Percentiles rank a stretch among this genome's conserved stretches.
These are phyloP conservation scores for Obba rivulosa DNA, from an alignment of 768 basidiomycete species.

Conservation along the genomic window DNA sequence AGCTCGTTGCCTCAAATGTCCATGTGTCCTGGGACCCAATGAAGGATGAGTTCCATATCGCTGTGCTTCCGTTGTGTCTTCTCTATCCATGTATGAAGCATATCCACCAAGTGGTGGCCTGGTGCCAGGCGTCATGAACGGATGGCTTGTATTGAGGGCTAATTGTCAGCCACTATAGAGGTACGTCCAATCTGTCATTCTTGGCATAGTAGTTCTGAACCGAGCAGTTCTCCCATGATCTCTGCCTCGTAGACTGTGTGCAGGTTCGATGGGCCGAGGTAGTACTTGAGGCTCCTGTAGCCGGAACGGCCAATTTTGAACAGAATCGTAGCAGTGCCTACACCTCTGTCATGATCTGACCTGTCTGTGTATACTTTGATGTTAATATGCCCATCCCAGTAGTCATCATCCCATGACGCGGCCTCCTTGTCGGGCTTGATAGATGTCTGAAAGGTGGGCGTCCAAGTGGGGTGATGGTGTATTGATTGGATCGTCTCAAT, in stretches of 20 bases:
- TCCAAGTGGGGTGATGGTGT: slow-evolving; percentile 7
- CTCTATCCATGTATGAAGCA: too few species aligned
- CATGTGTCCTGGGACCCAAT: neutral
- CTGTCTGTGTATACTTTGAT: slow-evolving; percentile 24
- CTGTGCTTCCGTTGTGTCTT: too few species aligned
- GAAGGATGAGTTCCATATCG: neutral
- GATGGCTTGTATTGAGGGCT: too few species aligned
- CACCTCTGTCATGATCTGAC: slow-evolving; percentile 19
- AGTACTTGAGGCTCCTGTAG: slow-evolving; percentile 2
- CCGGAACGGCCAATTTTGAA: neutral
- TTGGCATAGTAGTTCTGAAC: too few species aligned
- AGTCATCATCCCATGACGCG: too few species aligned
- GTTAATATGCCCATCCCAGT: neutral
- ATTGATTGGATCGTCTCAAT: slow-evolving; percentile 15
- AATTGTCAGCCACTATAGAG: too few species aligned
- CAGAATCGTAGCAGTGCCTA: slow-evolving; percentile 27
- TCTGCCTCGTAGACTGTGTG: slow-evolving; percentile 29
- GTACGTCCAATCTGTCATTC: too few species aligned
- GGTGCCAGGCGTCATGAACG: too few species aligned
- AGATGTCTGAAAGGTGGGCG: neutral
- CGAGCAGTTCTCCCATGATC: too few species aligned
- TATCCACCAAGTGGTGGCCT: too few species aligned
- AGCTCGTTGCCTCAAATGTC: neutral
- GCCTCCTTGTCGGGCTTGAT: too few species aligned
- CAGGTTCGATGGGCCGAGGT: slow-evolving; percentile 16